These are phyloP conservation scores for Ogataea pini DNA, from an alignment of 805 yeast species.

Conservation along the genomic window DNA sequence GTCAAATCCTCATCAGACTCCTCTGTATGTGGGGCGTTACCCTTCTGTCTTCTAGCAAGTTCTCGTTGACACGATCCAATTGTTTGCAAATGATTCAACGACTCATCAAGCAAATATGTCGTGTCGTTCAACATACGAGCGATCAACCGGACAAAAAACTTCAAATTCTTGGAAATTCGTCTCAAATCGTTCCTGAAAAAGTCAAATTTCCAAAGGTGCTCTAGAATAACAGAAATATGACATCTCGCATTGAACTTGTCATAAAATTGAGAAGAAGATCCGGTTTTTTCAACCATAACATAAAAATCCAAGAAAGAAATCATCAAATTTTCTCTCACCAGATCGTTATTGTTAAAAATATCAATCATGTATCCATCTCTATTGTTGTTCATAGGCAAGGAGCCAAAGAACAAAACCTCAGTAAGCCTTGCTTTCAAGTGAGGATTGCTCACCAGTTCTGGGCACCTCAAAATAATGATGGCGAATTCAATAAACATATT, in stretches of 20 bases:
- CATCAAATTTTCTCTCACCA: slow-evolving; percentile 65
- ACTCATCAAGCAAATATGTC: slow-evolving; percentile 88
- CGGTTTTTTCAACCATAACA: slow-evolving; percentile 94
- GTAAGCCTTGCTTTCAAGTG: slow-evolving; percentile 85
- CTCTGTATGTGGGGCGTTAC: slow-evolving; percentile 35
- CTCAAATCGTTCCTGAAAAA: slow-evolving; percentile 68
- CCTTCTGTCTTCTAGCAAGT: slow-evolving; percentile 48
- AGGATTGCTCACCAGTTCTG: slow-evolving; percentile 85
- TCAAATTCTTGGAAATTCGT: slow-evolving; percentile 64
- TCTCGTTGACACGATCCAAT: slow-evolving; percentile 79
- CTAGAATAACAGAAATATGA: slow-evolving; percentile 79
- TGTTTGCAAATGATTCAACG: slow-evolving; percentile 72
- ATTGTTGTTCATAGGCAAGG: slow-evolving; percentile 54
- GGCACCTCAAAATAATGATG: slow-evolving; percentile 76
- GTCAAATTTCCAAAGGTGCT: slow-evolving; percentile 78
- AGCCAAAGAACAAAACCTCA: slow-evolving; percentile 77
- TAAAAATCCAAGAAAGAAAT: slow-evolving; percentile 87
- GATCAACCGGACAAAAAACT: slow-evolving; percentile 86
- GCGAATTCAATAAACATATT: slow-evolving; percentile 66
- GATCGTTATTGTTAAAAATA: slow-evolving; percentile 61
- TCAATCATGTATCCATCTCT: slow-evolving; percentile 73
- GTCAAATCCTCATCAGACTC: slow-evolving; percentile 65
- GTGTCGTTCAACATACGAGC: slow-evolving; percentile 95
- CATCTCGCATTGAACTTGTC: slow-evolving; percentile 93
- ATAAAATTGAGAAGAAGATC: slow-evolving; percentile 91